phyloP scores from a whole-genome alignment of 2,329 filamentous ascomycete genomes.

The Aspergillus bombycis region DNA sequence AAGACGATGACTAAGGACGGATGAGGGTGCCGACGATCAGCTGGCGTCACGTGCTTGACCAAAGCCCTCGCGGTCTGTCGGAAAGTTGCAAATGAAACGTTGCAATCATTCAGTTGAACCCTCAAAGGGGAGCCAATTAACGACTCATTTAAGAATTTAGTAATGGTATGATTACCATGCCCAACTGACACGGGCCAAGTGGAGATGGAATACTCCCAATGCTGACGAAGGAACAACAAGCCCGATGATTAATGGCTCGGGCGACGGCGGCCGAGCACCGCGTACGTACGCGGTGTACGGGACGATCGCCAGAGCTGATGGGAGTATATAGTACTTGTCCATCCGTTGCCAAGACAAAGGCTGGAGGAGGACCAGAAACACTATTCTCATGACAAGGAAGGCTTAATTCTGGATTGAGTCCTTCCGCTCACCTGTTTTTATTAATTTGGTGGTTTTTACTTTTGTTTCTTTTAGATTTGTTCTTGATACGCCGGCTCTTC shows the following conservation, averaged over 20 bases:
- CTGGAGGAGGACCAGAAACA: neutral
- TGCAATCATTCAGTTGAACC: neutral
- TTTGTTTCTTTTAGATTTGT: neutral
- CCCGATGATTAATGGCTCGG: neutral
- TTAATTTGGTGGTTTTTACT: neutral
- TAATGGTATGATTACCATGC: neutral
- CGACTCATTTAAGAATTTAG: neutral
- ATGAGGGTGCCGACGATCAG: neutral
- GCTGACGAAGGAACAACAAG: neutral
- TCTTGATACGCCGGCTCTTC: neutral
- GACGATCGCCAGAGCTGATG: neutral
- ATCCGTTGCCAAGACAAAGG: neutral
- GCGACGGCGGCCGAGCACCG: neutral
- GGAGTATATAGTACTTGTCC: neutral
- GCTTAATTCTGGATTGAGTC: neutral
- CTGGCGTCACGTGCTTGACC: neutral
- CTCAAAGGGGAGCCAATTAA: neutral
- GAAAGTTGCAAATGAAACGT: neutral
- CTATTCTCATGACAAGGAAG: neutral
- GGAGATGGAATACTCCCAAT: neutral
- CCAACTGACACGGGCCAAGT: neutral
- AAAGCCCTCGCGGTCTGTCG: neutral
- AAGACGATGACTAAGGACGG: neutral
- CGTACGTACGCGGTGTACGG: neutral
- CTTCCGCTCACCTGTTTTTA: neutral